These are phyloP conservation scores for Argentina anserina DNA, from an alignment of 306 rosid genomes.

Conservation along the genomic window DNA sequence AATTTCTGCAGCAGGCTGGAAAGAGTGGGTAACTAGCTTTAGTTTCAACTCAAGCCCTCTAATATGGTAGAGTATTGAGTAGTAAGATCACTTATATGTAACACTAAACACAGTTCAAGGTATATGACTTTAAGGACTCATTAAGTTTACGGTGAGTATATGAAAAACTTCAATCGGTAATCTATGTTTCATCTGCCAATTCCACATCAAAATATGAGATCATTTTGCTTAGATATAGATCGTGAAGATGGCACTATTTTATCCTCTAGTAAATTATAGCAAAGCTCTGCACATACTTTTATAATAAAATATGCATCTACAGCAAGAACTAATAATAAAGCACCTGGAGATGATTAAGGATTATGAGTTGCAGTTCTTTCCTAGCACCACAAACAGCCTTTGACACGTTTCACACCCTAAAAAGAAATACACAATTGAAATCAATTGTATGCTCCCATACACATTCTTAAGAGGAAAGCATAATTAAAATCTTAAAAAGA, in stretches of 20 bases:
- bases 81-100: neutral
- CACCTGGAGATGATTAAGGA: constrained; percentile 95
- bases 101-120: neutral
- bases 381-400: constrained; percentile 86
- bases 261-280: neutral
- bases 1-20: constrained; percentile 92
- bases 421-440: constrained; percentile 28
- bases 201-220: neutral
- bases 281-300: neutral
- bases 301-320: constrained; percentile 6
- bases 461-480: neutral
- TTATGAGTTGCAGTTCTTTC: constrained; percentile 85
- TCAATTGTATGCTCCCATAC: constrained; percentile 26
- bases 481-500: constrained; percentile 12
- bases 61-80: constrained; percentile 5
- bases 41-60: constrained; percentile 21
- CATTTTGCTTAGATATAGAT: constrained; percentile 3
- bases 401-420: constrained; percentile 92
- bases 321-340: constrained; percentile 14
- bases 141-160: neutral
- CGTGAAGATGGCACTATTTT: neutral
- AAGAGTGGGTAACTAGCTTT: constrained; percentile 21
- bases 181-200: neutral
- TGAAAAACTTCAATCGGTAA: neutral
- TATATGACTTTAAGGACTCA: neutral